Evolutionary conservation across 495 filamentous ascomycete species (phyloP).

Genomic region (Xylaria venustula): DNA sequence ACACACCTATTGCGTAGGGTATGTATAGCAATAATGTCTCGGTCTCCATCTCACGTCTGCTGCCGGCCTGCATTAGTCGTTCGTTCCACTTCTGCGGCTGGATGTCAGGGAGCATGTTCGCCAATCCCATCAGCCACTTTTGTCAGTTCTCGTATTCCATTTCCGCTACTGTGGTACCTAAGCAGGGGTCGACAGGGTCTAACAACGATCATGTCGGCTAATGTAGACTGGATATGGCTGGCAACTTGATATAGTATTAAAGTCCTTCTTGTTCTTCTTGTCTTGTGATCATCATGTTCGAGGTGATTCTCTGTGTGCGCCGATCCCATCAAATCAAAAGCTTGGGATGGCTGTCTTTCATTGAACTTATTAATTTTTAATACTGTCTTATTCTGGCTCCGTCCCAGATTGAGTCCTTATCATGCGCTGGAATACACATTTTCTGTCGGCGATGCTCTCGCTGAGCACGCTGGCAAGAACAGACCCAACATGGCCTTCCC

Average conservation of each 20-base stretch:
- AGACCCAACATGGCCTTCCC: conserved; percentile 59
- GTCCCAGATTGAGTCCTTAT: background rate
- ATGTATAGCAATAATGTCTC: conserved; percentile 2
- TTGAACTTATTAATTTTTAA: conserved; percentile 5
- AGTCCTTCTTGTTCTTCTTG: background rate
- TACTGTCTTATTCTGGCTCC: background rate
- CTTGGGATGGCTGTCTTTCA: conserved; percentile 4
- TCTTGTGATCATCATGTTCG: background rate
- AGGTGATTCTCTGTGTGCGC: background rate
- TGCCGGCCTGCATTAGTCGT: conserved; percentile 8
- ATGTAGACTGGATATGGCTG: background rate
- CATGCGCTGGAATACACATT: conserved; percentile 17
- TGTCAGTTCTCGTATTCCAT: conserved; percentile 10
- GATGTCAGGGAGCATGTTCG: background rate
- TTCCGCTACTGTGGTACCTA: background rate
- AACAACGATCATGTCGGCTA: background rate
- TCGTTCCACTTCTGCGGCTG: conserved; percentile 10
- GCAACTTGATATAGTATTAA: background rate
- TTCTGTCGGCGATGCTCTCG: conserved; percentile 17
- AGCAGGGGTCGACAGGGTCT: conserved; percentile 2
- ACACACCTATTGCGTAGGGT: background rate
- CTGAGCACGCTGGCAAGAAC: conserved; percentile 23
- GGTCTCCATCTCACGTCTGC: background rate
- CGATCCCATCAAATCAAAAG: background rate
- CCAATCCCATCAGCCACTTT: conserved; percentile 6